These are phyloP conservation scores for Tulasnella sp. DNA, from an alignment of 768 basidiomycete genomes.

Conservation along the genomic window DNA sequence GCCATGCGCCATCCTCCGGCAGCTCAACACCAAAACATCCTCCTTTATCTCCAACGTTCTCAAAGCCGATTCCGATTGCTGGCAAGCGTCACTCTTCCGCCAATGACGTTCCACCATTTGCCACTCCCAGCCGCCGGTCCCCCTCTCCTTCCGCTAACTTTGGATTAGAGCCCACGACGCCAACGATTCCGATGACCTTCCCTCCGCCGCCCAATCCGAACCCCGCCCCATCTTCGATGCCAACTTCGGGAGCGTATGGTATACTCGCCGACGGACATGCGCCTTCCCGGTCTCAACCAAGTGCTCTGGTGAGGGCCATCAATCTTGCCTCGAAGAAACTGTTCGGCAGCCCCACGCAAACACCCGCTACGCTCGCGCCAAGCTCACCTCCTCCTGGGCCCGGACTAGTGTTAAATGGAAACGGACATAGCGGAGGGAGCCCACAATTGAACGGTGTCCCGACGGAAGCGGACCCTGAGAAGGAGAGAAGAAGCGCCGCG, in stretches of 20 bases:
- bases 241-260: slow-evolving; percentile 20
- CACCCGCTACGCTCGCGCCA: slow-evolving; percentile 9
- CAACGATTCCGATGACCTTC: slow-evolving; percentile 30
- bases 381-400: not conserved
- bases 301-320: slow-evolving; percentile 75
- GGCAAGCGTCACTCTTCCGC: not conserved
- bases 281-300: slow-evolving; percentile 41
- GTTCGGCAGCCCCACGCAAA: slow-evolving; percentile 58
- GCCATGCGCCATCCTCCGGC: slow-evolving; percentile 5
- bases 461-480: not conserved
- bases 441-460: not conserved
- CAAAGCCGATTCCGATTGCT: slow-evolving; percentile 27
- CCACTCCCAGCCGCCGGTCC: not conserved
- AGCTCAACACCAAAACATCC: slow-evolving; percentile 5
- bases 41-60: slow-evolving; percentile 8
- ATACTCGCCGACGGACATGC: slow-evolving; percentile 1
- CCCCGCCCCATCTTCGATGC: slow-evolving; percentile 19
- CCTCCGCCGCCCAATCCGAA: slow-evolving; percentile 32
- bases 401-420: not conserved
- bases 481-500: slow-evolving; percentile 1
- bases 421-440: not conserved
- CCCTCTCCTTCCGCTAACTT: not conserved
- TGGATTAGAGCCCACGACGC: not conserved
- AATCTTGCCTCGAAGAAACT: slow-evolving; percentile 80
- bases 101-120: slow-evolving; percentile 27